Evolutionary conservation across 257 asterid genomes (phyloP).

Genomic region (Solanum lignicaule): DNA sequence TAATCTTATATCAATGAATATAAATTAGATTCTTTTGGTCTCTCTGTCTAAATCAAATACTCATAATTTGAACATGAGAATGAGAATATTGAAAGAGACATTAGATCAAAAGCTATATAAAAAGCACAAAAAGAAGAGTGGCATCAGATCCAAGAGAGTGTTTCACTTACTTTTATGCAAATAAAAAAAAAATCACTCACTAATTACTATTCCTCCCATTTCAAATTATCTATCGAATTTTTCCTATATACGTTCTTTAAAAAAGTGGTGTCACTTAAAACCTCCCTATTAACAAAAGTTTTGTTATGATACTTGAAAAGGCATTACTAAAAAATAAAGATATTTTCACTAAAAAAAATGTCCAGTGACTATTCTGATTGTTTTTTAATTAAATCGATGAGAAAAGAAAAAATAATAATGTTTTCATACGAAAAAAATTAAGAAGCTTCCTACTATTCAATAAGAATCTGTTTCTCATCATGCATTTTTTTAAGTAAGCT

Average conservation of each 20-base stretch:
- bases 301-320: neutral
- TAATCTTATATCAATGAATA: neutral
- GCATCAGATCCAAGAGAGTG: conserved; percentile 59
- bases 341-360: neutral
- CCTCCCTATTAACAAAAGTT: neutral
- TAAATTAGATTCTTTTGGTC: neutral
- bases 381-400: neutral
- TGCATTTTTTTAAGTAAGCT: too few species aligned
- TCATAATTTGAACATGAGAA: neutral
- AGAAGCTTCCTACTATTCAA: neutral
- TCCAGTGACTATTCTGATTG: neutral
- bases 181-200: conserved; percentile 13
- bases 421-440: too few species aligned
- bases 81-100: neutral
- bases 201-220: neutral
- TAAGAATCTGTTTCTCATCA: too few species aligned
- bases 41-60: neutral
- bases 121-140: neutral
- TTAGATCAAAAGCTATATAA: neutral
- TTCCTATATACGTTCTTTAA: neutral
- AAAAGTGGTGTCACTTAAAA: neutral
- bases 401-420: too few species aligned
- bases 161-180: conserved; percentile 74
- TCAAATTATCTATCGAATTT: neutral
- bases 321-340: neutral